A percentile compares a stretch with the other conserved stretches of the same genome.
These are phyloP conservation scores for Camellia oleifera DNA, from an alignment of 179 eudicot genomes.

Conservation along the genomic window DNA sequence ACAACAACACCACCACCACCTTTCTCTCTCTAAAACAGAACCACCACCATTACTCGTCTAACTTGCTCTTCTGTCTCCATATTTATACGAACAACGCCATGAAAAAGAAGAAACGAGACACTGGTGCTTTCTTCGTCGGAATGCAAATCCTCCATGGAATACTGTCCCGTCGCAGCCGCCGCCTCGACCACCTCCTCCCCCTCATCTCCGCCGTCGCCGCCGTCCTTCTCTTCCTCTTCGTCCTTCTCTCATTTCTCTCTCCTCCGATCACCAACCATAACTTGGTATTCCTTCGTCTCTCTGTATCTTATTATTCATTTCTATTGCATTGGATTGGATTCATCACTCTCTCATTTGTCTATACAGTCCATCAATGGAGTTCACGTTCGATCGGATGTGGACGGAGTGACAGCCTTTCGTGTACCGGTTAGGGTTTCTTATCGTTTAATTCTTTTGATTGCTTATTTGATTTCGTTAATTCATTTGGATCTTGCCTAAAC, in stretches of 20 bases:
- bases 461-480: not conserved
- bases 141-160: constrained; percentile 15
- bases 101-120: constrained; percentile 17
- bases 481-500: not conserved
- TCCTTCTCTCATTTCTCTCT: constrained; percentile 33
- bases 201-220: constrained; percentile 20
- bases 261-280: constrained; percentile 32
- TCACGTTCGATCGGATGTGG: constrained; percentile 17
- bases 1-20: not conserved
- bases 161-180: constrained; percentile 29
- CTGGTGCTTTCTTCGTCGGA: not conserved
- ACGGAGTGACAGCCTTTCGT: not conserved
- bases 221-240: constrained; percentile 26
- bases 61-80: not conserved
- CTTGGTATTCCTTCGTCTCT: constrained; percentile 16
- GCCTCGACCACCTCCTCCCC: constrained; percentile 17
- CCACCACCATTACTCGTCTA: not conserved
- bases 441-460: not conserved
- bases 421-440: constrained; percentile 22
- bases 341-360: not conserved
- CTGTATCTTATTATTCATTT: not conserved
- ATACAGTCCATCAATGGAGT: constrained; percentile 5
- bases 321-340: not conserved
- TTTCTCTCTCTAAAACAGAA: not conserved
- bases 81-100: not conserved